Percentiles rank a stretch among this genome's conserved stretches.
Evolutionary conservation across 768 basidiomycete genomes (phyloP).

Genomic region (Suillus tomentosus): DNA sequence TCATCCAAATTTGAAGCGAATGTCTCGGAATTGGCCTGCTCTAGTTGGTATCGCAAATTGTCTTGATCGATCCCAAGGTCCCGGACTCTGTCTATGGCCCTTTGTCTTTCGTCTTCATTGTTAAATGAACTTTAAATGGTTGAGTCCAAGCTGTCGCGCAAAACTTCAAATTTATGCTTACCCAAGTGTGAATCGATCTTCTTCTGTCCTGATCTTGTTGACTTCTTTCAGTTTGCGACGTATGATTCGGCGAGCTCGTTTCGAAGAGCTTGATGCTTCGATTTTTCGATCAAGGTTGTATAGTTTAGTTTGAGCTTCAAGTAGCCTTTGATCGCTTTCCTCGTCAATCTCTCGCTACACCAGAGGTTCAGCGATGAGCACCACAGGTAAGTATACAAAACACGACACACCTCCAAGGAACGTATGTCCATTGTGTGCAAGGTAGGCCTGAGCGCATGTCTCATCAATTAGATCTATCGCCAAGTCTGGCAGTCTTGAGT

Average conservation of each 20-base stretch:
- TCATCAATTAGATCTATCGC: constrained; percentile 15
- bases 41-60: not conserved
- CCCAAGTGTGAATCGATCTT: constrained; percentile 1
- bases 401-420: not conserved
- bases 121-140: not conserved
- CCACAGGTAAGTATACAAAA: not conserved
- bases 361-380: not conserved
- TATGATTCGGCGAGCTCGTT: not conserved
- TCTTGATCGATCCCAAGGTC: constrained; percentile 3
- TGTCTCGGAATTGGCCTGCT: not conserved
- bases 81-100: constrained; percentile 4
- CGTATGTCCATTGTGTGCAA: constrained; percentile 11
- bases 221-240: constrained; percentile 3
- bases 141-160: not conserved
- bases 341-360: constrained; percentile 12
- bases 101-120: not conserved
- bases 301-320: not conserved
- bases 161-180: not conserved
- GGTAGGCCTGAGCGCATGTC: constrained; percentile 7
- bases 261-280: not conserved
- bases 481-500: constrained; percentile 12
- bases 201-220: constrained; percentile 5
- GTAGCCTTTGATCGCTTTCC: constrained; percentile 9
- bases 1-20: not conserved
- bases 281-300: constrained; percentile 5